Evolutionary conservation across 2,329 filamentous ascomycete genomes (phyloP), one percentile per base, ranked within the genome.

Genomic region (Penicillium griseofulvum): DNA sequence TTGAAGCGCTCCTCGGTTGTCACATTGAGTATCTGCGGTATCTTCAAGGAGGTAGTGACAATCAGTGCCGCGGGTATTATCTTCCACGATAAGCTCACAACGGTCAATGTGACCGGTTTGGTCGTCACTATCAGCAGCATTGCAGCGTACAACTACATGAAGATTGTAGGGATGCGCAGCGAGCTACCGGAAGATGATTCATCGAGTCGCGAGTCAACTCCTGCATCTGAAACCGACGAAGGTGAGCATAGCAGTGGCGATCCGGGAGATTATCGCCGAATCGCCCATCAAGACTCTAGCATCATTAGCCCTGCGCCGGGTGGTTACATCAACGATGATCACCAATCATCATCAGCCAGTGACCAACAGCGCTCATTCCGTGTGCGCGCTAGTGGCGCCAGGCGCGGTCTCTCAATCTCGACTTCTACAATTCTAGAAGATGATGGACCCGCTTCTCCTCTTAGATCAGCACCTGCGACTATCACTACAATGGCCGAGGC

Each of bases 1-100:
- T 83, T 99, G 63, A 89, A 97, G 78, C 90, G 94, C 45, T 97
- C 93, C 0, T 95, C 90, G 1, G 94, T 99, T 50, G 94, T 99
- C 49, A 97, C 94, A 0, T 82, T 99, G 43, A 95, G 89, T 49
- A 97, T 99, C 65, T 96, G 92, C 59, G 94, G 94, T 58, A 97
- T 99, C 59, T 97, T 99, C 81, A 99, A 99, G 73, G 94, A 99
- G 77, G 94, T 97, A 38, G 87, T 99, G 52, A 99, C 94, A 14
- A 97, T 99, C 67, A 87, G 85, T 38, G 91, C 91, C 0, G 93
- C 93, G 0, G 89, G 91, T 9, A 73, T 95, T 28, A 86, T 96
- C 4, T 99, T 97, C 78, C 84, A 94, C 65, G 94, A 99, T 71
- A 84, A 83, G 46, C 83, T 99, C 43, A 97, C 92, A 0, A 79